phyloP scores from a whole-genome alignment of 768 basidiomycete genomes.

The Amanita rubescens region DNA sequence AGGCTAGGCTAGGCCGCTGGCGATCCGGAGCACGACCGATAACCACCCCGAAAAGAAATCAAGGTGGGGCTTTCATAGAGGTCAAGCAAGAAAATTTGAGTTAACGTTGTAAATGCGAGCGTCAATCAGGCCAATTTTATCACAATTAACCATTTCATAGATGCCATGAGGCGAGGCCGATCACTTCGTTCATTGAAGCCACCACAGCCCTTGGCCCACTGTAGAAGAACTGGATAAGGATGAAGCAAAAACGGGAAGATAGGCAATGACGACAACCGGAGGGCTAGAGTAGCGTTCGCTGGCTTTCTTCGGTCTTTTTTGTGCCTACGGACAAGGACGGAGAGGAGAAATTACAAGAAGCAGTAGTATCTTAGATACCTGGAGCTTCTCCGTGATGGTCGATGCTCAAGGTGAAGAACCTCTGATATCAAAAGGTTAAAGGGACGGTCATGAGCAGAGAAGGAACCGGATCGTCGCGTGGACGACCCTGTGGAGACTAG shows the following conservation, averaged over 20 bases:
- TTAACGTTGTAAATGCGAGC: not conserved
- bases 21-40: not conserved
- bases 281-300: no score
- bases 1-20: no score
- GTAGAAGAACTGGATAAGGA: no score
- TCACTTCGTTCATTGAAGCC: not conserved
- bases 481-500: not conserved
- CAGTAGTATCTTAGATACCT: not conserved
- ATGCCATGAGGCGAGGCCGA: not conserved
- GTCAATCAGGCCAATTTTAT: not conserved
- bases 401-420: conserved; percentile 3
- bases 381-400: not conserved
- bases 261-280: no score
- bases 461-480: not conserved
- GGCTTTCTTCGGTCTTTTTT: not conserved
- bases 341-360: not conserved
- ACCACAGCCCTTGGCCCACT: no score
- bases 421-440: not conserved
- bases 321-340: not conserved
- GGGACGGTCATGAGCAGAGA: not conserved
- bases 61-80: not conserved
- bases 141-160: not conserved
- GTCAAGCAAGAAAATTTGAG: not conserved
- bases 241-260: no score
- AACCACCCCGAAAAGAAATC: not conserved